Conservation (phyloP, 345 rosid species). For the Cardamine resedifolia region DNA sequence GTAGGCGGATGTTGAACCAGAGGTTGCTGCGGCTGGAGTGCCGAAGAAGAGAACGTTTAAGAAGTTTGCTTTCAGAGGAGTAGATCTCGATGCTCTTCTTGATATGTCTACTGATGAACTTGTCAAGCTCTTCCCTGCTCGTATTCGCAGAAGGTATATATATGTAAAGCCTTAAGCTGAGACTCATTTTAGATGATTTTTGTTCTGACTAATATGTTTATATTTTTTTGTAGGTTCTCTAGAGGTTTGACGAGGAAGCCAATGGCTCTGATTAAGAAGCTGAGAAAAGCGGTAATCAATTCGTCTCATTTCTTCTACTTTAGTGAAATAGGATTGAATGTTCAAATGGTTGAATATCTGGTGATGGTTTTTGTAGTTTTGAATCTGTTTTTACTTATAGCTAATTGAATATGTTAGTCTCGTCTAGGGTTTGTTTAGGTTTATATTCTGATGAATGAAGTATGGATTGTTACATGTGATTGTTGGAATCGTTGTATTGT, state of each 20-base stretch:
- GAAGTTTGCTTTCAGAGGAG: conserved; percentile 84
- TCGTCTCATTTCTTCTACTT: background rate
- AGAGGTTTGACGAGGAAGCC: conserved; percentile 90
- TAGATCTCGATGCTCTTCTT: conserved; percentile 81
- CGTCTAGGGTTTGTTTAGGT: background rate
- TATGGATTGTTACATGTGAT: background rate
- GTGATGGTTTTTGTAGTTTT: background rate
- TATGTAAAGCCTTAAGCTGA: background rate
- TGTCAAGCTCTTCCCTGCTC: conserved; percentile 85
- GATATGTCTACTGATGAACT: conserved; percentile 97
- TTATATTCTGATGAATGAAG: background rate
- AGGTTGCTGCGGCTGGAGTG: conserved; percentile 48
- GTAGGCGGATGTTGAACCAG: conserved; percentile 55
- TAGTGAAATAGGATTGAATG: background rate
- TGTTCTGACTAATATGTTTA: background rate
- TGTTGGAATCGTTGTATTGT: background rate
- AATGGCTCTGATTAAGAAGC: conserved; percentile 84
- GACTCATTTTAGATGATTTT: background rate
- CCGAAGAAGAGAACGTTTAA: conserved; percentile 90
- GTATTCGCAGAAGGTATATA: conserved; percentile 94
- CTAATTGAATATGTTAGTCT: background rate
- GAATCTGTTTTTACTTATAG: background rate
- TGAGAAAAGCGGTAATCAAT: conserved; percentile 66
- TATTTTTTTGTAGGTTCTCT: conserved; percentile 57
- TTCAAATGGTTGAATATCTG: background rate